phyloP scores from a whole-genome alignment of 2,329 filamentous ascomycete genomes.

The Sporothrix sp. region DNA sequence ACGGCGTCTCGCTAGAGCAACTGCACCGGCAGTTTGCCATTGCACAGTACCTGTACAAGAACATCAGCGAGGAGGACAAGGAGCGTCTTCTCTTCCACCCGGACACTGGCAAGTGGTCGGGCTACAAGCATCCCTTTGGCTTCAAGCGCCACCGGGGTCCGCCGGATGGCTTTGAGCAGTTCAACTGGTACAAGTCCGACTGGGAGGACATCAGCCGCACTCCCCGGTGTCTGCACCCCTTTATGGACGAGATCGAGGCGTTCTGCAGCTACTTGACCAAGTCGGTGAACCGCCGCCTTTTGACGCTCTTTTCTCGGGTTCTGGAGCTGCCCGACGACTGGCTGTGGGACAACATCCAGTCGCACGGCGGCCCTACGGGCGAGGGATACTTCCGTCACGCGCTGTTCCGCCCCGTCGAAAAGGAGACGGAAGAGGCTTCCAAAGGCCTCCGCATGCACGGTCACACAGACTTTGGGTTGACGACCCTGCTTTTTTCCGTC shows the following conservation, averaged over 20 bases:
- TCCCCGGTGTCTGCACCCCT: conserved; percentile 37
- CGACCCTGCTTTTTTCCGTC: conserved; percentile 37
- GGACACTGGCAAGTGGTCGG: conserved; percentile 38
- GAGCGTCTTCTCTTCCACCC: conserved; percentile 37
- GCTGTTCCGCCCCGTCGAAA: conserved; percentile 30
- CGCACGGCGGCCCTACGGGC: conserved; percentile 31
- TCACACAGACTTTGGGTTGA: conserved; percentile 38
- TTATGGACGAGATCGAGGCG: conserved; percentile 39
- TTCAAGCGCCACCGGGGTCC: conserved; percentile 35
- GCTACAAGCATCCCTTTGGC: conserved; percentile 39
- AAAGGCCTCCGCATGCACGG: conserved; percentile 35
- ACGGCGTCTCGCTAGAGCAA: conserved; percentile 37
- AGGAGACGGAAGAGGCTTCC: conserved; percentile 24
- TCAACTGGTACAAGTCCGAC: conserved; percentile 42
- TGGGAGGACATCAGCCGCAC: conserved; percentile 34
- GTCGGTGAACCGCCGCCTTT: conserved; percentile 35
- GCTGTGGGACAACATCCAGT: conserved; percentile 35
- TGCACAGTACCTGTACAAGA: conserved; percentile 40
- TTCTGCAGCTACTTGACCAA: conserved; percentile 38
- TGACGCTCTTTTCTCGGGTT: conserved; percentile 33
- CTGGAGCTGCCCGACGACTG: conserved; percentile 35
- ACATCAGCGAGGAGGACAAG: conserved; percentile 41
- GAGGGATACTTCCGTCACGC: conserved; percentile 39
- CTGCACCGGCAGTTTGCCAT: conserved; percentile 41
- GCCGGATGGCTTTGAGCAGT: conserved; percentile 43